Base-by-base conservation (phyloP, 1,284 basidiomycete genomes). In the Sanghuangporus weigelae region DNA sequence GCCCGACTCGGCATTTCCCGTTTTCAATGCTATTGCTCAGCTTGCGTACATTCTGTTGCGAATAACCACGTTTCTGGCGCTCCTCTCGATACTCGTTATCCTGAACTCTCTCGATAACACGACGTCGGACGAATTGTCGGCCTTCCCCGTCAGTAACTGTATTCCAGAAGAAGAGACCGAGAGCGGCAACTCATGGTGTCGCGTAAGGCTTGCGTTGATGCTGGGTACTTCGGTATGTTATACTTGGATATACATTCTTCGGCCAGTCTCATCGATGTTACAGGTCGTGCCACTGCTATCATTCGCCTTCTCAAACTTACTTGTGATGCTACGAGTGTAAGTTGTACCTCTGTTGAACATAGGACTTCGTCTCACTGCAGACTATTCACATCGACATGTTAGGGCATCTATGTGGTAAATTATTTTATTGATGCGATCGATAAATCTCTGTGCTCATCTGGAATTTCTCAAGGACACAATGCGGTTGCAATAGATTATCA, bases 251-350 rank as follows among this genome's bases (percentile, higher is more conserved):
- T 40, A 39, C 36, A 12, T 12, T 23, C 16, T 21, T 39, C 12
- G 16, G 21, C 10, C 36, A 14, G 56, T 46, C 14, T 35, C 23
- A 26, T 46, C 21, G 14, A 11, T 21, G 8, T n/a, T 44, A 19
- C 26, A 62, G 61, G 31, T 57, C 8, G 31, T 36, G 16, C 46
- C 61, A 16, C 54, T 62, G 6, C 14, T 50, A 23, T 38, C 54
- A 2, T 51, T 57, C 26, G 53, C 55, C 8, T 26, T 62, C 16
- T 56, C 54, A 49, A 62, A 57, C 16, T n/a, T 57, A 6, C 44
- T 62, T 16, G 42, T 57, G 39, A 21, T 39, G n/a, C 42, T 62
- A 36, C 54, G 61, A 39, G 49, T 50, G 61, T 62, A 23, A 57
- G 61, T 16, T 14, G 10, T 23, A 21, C 16, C 42, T 11, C 7